These are phyloP conservation scores for Phytophthora megakarya DNA, from an alignment of 352 stramenopile genomes.

Conservation along the genomic window DNA sequence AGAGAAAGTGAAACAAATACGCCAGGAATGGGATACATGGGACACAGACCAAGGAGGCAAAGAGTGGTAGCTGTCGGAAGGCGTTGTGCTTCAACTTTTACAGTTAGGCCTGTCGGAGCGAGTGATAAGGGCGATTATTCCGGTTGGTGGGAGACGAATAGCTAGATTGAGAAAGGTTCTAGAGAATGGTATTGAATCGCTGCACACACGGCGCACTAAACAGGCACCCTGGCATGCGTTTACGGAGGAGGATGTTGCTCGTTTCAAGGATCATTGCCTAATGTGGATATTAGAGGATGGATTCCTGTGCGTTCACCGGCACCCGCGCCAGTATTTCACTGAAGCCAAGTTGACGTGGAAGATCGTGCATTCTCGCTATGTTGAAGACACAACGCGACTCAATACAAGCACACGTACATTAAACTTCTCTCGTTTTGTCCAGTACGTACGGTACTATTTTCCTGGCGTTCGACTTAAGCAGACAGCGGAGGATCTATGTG, in stretches of 20 bases:
- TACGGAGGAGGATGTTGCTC: too few relatives aligned
- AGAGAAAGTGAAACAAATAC: too few relatives aligned
- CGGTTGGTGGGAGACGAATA: background rate
- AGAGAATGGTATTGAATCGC: too few relatives aligned
- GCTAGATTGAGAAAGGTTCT: conserved; percentile 1
- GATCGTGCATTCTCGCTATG: conserved; percentile 3
- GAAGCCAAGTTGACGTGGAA: conserved; percentile 6
- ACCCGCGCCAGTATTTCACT: conserved; percentile 17
- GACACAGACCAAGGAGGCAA: background rate
- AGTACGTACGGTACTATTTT: conserved; percentile 14
- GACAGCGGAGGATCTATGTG: conserved; percentile 14
- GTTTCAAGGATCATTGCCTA: background rate
- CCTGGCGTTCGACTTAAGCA: conserved; percentile 6
- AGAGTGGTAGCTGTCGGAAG: conserved; percentile 9
- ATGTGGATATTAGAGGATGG: conserved; percentile 18
- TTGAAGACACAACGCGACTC: background rate
- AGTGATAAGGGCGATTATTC: conserved; percentile 2
- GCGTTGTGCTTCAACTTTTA: background rate
- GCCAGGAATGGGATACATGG: background rate
- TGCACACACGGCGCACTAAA: too few relatives aligned
- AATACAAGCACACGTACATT: background rate
- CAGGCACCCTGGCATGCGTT: too few relatives aligned
- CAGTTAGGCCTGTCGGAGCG: conserved; percentile 1
- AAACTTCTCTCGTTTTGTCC: conserved; percentile 16
- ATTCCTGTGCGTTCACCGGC: conserved; percentile 5